Conservation (phyloP, 106 monocot species). For the Acanthochlamys bracteata region DNA sequence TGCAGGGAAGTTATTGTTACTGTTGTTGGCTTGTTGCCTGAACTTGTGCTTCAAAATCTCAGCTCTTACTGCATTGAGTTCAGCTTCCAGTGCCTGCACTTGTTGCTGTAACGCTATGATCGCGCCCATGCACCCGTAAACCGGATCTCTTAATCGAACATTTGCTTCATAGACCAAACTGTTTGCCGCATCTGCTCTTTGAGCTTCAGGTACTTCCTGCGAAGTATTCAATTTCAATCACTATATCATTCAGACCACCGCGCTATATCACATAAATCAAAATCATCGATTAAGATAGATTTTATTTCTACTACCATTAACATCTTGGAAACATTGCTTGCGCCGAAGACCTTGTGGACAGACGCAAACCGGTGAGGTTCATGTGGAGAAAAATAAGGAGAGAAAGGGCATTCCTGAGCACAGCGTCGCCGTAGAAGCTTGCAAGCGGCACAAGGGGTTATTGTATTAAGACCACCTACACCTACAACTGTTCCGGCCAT, state of each 20-base stretch:
- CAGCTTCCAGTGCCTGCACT: conserved; percentile 60
- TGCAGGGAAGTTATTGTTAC: too few relatives aligned
- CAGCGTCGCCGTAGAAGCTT: conserved; percentile 83
- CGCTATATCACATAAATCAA: neutral
- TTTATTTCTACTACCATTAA: conserved; percentile 44
- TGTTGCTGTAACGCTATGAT: conserved; percentile 75
- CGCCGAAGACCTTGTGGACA: conserved; percentile 95
- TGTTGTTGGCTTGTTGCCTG: conserved; percentile 20
- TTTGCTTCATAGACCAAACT: conserved; percentile 80
- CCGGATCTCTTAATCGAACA: conserved; percentile 64
- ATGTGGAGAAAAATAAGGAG: conserved; percentile 92
- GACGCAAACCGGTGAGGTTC: conserved; percentile 93
- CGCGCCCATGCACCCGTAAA: conserved; percentile 81
- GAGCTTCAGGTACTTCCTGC: conserved; percentile 67
- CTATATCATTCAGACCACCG: neutral
- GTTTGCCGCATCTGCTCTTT: conserved; percentile 68
- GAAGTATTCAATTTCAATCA: neutral
- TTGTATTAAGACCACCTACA: conserved; percentile 47
- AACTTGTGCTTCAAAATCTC: conserved; percentile 60
- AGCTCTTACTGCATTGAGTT: conserved; percentile 44
- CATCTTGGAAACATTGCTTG: conserved; percentile 97
- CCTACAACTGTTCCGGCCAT: conserved; percentile 21
- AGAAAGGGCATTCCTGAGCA: conserved; percentile 93
- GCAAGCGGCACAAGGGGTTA: conserved; percentile 87
- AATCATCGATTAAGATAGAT: neutral